These are phyloP conservation scores for Stephania yunnanensis DNA, from an alignment of 164 flowering plant genomes.

Conservation along the genomic window DNA sequence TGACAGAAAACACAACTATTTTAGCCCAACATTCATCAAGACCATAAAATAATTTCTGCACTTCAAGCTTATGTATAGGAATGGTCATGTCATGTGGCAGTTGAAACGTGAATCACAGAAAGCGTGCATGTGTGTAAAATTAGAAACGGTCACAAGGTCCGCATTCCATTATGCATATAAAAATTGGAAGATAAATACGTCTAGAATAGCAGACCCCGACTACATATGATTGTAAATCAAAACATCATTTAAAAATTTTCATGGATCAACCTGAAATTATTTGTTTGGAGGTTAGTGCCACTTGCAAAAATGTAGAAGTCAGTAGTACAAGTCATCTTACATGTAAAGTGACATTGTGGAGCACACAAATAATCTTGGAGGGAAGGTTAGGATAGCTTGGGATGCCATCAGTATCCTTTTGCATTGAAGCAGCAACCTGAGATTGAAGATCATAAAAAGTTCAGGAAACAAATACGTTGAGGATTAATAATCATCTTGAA, in stretches of 20 bases:
- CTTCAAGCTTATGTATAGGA: background rate
- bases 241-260: background rate
- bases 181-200: background rate
- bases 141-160: no score
- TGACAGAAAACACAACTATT: constrained; percentile 22
- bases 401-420: constrained; percentile 74
- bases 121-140: no score
- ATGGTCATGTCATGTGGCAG: background rate
- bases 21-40: background rate
- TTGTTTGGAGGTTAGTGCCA: no score
- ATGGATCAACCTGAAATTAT: no score
- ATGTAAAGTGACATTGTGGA: constrained; percentile 83
- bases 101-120: no score
- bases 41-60: background rate
- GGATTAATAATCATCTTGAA: background rate
- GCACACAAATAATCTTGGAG: constrained; percentile 87
- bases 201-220: background rate
- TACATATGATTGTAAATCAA: background rate
- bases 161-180: no score
- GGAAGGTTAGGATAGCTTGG: constrained; percentile 95
- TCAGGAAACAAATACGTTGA: background rate
- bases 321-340: constrained; percentile 37
- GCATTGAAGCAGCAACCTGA: constrained; percentile 99
- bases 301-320: background rate
- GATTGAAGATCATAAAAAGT: constrained; percentile 8